These are phyloP conservation scores for Lipomyces orientalis DNA, from an alignment of 805 yeast species.

Conservation along the genomic window DNA sequence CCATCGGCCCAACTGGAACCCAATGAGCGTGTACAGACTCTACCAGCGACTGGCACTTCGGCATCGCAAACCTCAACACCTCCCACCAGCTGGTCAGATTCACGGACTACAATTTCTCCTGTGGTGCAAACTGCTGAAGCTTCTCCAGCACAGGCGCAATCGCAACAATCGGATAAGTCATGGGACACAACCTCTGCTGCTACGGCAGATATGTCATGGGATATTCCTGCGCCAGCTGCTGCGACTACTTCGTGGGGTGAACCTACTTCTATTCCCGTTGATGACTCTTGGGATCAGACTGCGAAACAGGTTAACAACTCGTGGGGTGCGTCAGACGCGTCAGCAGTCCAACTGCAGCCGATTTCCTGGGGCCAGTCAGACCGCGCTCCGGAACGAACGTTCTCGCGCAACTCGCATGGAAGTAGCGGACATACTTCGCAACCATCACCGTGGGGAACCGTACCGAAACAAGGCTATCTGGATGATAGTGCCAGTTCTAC, in stretches of 20 bases:
- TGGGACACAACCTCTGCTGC: neutral
- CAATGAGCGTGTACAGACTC: neutral
- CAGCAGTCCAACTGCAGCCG: neutral
- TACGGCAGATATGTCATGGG: neutral
- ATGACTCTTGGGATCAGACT: neutral
- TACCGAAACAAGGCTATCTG: neutral
- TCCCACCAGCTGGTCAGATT: neutral
- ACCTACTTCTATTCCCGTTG: neutral
- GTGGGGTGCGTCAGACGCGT: neutral
- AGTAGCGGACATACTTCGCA: neutral
- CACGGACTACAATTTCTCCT: neutral
- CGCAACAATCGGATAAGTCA: neutral
- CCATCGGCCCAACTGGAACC: neutral
- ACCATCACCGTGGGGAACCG: neutral
- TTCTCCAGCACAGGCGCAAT: neutral
- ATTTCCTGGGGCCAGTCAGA: neutral
- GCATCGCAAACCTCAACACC: neutral
- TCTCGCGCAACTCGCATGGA: neutral
- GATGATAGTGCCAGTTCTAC: neutral
- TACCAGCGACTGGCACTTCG: neutral
- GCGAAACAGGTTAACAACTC: neutral
- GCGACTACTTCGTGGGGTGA: neutral
- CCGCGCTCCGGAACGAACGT: neutral
- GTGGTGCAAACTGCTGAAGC: too few relatives aligned
- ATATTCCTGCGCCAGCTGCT: neutral